Conservation (phyloP, 2,329 filamentous ascomycete genomes). For the Penicillium capsulatum region DNA sequence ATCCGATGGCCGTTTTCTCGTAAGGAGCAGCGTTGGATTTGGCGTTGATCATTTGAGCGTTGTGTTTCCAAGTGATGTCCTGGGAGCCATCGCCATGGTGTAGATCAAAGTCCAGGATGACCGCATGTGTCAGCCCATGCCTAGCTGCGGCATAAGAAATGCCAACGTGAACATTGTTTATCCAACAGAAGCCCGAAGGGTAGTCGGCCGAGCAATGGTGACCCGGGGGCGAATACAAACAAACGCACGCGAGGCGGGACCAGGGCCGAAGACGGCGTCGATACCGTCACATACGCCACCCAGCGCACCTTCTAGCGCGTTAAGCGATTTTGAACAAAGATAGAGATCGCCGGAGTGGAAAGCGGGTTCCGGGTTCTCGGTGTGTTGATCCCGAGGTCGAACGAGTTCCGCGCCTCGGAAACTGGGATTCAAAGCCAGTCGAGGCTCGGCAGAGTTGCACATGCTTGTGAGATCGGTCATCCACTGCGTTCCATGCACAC, state of each 20-base stretch:
- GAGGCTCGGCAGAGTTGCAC: slow-evolving; percentile 75
- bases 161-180: slow-evolving; percentile 97
- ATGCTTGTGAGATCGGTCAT: slow-evolving; percentile 86
- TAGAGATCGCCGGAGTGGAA: slow-evolving; percentile 90
- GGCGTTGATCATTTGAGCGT: slow-evolving; percentile 61
- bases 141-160: slow-evolving; percentile 83
- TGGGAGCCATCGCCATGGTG: slow-evolving; percentile 97
- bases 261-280: slow-evolving; percentile 69
- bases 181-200: slow-evolving; percentile 95
- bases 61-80: slow-evolving; percentile 86
- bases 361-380: slow-evolving; percentile 43
- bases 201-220: slow-evolving; percentile 89
- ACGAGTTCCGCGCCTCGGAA: slow-evolving; percentile 65
- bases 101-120: slow-evolving; percentile 87
- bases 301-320: slow-evolving; percentile 84
- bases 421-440: slow-evolving; percentile 60
- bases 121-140: slow-evolving; percentile 86
- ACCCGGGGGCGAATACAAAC: slow-evolving; percentile 89
- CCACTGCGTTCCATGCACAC: slow-evolving; percentile 87
- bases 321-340: slow-evolving; percentile 76
- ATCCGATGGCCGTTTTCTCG: slow-evolving; percentile 86
- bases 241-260: slow-evolving; percentile 71
- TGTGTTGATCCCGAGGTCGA: slow-evolving; percentile 49
- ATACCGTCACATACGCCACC: slow-evolving; percentile 92
- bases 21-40: slow-evolving; percentile 67